Base-by-base conservation (phyloP, 805 yeast species). In the Naumovozyma baii region DNA sequence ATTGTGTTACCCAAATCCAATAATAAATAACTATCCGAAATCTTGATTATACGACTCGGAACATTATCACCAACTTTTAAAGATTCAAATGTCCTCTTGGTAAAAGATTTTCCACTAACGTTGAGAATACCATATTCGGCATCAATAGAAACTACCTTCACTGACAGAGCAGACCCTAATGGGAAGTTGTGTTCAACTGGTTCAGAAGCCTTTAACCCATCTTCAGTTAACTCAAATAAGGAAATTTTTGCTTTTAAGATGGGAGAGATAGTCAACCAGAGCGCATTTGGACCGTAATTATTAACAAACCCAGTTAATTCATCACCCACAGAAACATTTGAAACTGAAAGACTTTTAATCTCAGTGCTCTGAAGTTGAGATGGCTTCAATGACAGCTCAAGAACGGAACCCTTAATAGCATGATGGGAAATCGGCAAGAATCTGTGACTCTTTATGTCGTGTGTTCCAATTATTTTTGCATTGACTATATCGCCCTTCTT, bases 391-490 rank as follows among this genome's bases (percentile, higher is more conserved):
- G 82, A 71, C 43, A 87, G 67, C 61, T 85, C 95, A 39, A 82
- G 58, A 12, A 83, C 69, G 9, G 71, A 59, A 36, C 74, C 71
- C 43, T 74, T 73, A 19, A 76, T 70, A 33, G 70, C 66, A 39
- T 70, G 72, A 50, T 76, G 80, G 16, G 83, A 69, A 16, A 79
- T 66, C 18, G 92, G 82, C 43, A 79, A 60, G 61, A 78, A 83
- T 40, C 69, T 72, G 52, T 80, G 85, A 42, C 70, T 78, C 43
- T 78, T 73, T 5, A 78, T 68, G 58, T 85, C 90, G 56, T 78
- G 87, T 59, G 62, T 77, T 2, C 96, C 96, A 49, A 86, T 71
- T 15, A 88, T 72, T 51, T 73, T 76, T 20, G 77, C 90, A 20
- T 71, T 66, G 18, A 86, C 41, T 3, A 65, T 57, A 29, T 78